These are phyloP conservation scores for Waltergamsia citrina DNA, from an alignment of 2,329 filamentous ascomycete genomes.

Conservation along the genomic window DNA sequence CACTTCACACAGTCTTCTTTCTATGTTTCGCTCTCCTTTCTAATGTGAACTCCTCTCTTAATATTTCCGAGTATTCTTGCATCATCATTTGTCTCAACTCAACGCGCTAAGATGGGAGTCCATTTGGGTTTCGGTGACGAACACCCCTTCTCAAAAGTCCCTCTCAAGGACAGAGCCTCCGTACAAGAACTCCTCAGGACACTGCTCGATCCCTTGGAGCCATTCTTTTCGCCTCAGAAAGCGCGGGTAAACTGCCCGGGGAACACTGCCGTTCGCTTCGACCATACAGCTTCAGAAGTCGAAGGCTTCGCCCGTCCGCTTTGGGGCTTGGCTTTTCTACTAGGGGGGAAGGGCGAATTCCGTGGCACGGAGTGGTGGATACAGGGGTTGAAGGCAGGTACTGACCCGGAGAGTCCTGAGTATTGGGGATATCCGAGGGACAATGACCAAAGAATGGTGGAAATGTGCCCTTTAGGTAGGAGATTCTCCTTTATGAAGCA, in stretches of 20 bases:
- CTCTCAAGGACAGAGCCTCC: constrained; percentile 39
- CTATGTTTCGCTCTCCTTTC: no score
- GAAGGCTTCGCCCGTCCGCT: constrained; percentile 68
- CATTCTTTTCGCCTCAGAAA: constrained; percentile 60
- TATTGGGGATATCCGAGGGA: constrained; percentile 72
- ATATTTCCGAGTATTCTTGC: no score
- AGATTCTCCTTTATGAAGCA: not conserved
- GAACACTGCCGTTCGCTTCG: constrained; percentile 65
- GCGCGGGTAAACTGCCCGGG: constrained; percentile 59
- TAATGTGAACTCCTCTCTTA: no score
- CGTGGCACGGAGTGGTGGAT: constrained; percentile 53
- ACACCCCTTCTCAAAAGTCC: constrained; percentile 47
- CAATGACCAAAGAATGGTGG: constrained; percentile 76
- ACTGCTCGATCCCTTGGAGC: constrained; percentile 60
- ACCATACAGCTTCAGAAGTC: constrained; percentile 67
- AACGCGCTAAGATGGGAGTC: no score
- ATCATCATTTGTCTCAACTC: no score
- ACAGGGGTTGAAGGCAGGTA: constrained; percentile 60
- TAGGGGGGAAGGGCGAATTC: constrained; percentile 61
- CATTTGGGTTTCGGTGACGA: constrained; percentile 38
- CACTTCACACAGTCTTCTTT: no score
- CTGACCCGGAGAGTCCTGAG: constrained; percentile 58
- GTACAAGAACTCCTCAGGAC: constrained; percentile 53
- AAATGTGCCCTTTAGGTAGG: constrained; percentile 65
- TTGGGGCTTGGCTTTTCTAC: constrained; percentile 63